Evolutionary conservation across 2,329 filamentous ascomycete species (phyloP).

Genomic region (Penicillium sp.): DNA sequence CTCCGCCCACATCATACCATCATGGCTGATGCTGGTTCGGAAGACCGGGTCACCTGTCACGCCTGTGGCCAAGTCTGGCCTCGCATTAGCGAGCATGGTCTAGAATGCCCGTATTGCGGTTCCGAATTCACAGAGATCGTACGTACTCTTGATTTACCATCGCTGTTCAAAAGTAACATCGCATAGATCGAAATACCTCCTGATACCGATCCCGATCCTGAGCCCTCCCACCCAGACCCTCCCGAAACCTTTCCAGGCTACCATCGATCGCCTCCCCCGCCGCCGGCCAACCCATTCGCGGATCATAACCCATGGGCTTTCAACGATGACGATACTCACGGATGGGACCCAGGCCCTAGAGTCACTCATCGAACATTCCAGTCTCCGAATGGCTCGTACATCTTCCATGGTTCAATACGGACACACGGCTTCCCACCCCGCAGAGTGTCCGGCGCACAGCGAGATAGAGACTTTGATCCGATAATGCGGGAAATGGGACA

Average conservation of each 20-base stretch:
- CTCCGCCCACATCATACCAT: not conserved
- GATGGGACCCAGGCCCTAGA: conserved; percentile 9
- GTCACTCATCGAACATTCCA: conserved; percentile 45
- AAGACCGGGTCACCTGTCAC: conserved; percentile 85
- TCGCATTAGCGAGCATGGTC: conserved; percentile 65
- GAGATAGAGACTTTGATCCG: conserved; percentile 31
- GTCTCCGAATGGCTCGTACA: conserved; percentile 53
- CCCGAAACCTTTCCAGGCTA: conserved; percentile 28
- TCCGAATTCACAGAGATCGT: conserved; percentile 88
- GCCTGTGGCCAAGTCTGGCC: conserved; percentile 82
- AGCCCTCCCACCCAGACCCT: conserved; percentile 29
- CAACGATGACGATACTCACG: conserved; percentile 40
- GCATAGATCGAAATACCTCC: conserved; percentile 40
- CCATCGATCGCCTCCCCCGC: conserved; percentile 24
- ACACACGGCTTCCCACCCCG: conserved; percentile 31
- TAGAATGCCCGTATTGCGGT: conserved; percentile 77
- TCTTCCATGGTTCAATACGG: conserved; percentile 43
- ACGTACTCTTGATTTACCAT: conserved; percentile 43
- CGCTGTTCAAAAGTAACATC: conserved; percentile 7
- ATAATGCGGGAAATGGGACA: conserved; percentile 46
- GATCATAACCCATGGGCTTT: conserved; percentile 55
- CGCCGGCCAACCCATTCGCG: conserved; percentile 39
- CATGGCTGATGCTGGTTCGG: conserved; percentile 31
- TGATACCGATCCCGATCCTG: conserved; percentile 26
- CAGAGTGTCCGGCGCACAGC: conserved; percentile 20